phyloP scores from a whole-genome alignment of 2,329 filamentous ascomycete species.

The Diaporthe amygdali region DNA sequence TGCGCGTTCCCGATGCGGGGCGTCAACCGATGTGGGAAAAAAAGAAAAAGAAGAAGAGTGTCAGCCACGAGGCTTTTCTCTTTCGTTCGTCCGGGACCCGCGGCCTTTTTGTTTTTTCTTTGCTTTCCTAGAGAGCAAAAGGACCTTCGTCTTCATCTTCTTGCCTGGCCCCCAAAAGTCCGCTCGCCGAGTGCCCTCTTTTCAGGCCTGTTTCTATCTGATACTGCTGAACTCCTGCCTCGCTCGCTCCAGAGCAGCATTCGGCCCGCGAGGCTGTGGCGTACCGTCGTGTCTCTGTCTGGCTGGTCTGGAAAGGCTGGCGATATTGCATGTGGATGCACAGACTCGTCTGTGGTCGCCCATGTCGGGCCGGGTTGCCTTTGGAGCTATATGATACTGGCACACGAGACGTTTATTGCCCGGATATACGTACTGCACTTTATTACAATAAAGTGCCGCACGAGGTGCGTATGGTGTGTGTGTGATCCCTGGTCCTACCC shows the following conservation, averaged over 20 bases:
- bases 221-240: not conserved
- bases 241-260: not conserved
- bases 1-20: not conserved
- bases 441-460: not conserved
- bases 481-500: not conserved
- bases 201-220: not conserved
- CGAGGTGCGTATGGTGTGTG: not conserved
- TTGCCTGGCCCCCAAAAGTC: not conserved
- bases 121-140: not conserved
- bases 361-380: slow-evolving; percentile 9
- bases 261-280: not conserved
- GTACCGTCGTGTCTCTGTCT: not conserved
- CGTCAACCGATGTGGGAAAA: not conserved
- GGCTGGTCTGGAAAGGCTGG: not conserved
- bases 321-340: slow-evolving; percentile 14
- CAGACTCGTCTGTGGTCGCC: not conserved
- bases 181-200: no score
- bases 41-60: not conserved
- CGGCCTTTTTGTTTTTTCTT: not conserved
- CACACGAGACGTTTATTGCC: not conserved
- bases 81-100: not conserved
- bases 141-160: not conserved
- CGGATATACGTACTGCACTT: not conserved
- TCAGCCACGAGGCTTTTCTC: not conserved
- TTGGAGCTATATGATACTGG: not conserved